Conservation (phyloP, 176 grass and related monocot species). For the Cymbopogon citratus region DNA sequence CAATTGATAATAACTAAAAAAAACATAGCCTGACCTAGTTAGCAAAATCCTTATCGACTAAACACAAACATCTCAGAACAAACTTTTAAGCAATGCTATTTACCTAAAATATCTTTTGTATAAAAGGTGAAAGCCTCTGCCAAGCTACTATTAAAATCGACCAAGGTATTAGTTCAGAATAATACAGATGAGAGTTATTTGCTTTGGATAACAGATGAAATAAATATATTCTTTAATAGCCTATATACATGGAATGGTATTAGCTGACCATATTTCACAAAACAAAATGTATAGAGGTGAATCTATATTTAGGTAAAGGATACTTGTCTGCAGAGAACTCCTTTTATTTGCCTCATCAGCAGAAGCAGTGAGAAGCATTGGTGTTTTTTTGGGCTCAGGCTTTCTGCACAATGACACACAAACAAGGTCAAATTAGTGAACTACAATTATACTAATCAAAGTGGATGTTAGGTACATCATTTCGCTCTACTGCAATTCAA, state of each 20-base stretch:
- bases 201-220: neutral
- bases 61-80: neutral
- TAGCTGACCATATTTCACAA: neutral
- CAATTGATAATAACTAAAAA: constrained; percentile 11
- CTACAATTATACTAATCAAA: neutral
- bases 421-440: constrained; percentile 30
- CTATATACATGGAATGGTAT: neutral
- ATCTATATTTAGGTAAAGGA: constrained; percentile 35
- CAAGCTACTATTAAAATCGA: constrained; percentile 4
- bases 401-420: constrained; percentile 25
- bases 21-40: neutral
- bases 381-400: constrained; percentile 54
- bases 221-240: neutral
- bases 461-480: constrained; percentile 11
- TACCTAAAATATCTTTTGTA: neutral
- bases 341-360: constrained; percentile 60
- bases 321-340: constrained; percentile 37
- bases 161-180: neutral
- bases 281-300: neutral
- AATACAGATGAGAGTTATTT: neutral
- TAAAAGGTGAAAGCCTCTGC: neutral
- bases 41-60: neutral
- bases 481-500: neutral
- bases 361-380: constrained; percentile 68
- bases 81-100: neutral